These are phyloP conservation scores for Solanum raphanifolium DNA, from an alignment of 257 asterid genomes.

Conservation along the genomic window DNA sequence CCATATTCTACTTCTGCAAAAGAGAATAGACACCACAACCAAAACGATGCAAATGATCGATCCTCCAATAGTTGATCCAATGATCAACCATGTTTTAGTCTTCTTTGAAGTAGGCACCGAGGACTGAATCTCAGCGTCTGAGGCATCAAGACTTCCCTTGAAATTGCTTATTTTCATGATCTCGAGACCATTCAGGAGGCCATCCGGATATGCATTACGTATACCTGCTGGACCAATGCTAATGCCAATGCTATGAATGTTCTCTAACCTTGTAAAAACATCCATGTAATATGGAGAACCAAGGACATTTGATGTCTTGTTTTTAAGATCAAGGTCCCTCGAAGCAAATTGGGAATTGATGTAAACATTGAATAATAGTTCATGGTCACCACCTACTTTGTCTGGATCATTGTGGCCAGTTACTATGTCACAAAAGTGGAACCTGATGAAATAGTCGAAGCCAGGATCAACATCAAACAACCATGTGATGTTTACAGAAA, in stretches of 20 bases:
- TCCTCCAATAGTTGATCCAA: constrained; percentile 15
- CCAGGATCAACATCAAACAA: constrained; percentile 24
- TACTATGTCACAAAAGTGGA: constrained; percentile 26
- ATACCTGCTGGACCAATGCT: constrained; percentile 19
- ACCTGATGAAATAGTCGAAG: constrained; percentile 27
- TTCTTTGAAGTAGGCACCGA: constrained; percentile 7
- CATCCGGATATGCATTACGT: constrained; percentile 9
- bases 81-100: constrained; percentile 21
- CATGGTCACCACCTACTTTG: background rate
- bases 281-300: constrained; percentile 24
- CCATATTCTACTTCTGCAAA: constrained; percentile 9
- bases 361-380: constrained; percentile 15
- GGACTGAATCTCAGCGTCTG: constrained; percentile 9
- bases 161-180: constrained; percentile 34
- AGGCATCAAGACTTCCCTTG: constrained; percentile 18
- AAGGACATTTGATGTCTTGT: background rate
- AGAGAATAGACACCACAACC: constrained; percentile 4
- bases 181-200: constrained; percentile 31
- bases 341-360: constrained; percentile 10
- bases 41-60: background rate
- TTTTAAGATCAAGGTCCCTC: constrained; percentile 19
- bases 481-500: constrained; percentile 17
- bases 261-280: constrained; percentile 1
- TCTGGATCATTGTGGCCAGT: background rate
- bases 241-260: constrained; percentile 1